phyloP scores from a whole-genome alignment of 768 basidiomycete species.

The Amanita inopinata region DNA sequence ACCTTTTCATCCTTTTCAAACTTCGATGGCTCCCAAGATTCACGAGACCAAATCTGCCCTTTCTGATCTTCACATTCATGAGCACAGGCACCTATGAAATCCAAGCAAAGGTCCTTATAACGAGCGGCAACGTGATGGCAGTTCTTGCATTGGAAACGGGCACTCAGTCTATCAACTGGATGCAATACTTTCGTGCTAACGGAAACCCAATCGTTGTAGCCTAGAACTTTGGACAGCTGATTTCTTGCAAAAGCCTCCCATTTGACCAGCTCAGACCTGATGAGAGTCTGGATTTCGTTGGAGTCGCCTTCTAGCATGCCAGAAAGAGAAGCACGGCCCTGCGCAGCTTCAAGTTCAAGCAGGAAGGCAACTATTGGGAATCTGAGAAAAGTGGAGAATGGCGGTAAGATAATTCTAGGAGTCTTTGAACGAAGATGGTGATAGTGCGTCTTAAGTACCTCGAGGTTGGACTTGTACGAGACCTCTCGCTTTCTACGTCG shows the following conservation, averaged over 20 bases:
- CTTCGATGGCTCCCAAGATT: slow-evolving; percentile 35
- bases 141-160: slow-evolving; percentile 45
- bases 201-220: slow-evolving; percentile 41
- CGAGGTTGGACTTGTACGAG: slow-evolving; percentile 19
- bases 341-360: slow-evolving; percentile 9
- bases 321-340: too few species aligned
- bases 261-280: slow-evolving; percentile 28
- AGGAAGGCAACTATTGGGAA: slow-evolving; percentile 33
- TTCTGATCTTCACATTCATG: slow-evolving; percentile 42
- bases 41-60: slow-evolving; percentile 16
- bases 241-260: slow-evolving; percentile 40
- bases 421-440: slow-evolving; percentile 31
- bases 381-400: slow-evolving; percentile 35
- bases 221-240: slow-evolving; percentile 36
- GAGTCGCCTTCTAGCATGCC: too few species aligned
- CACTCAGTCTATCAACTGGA: slow-evolving; percentile 48
- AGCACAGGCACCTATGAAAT: slow-evolving; percentile 47
- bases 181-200: slow-evolving; percentile 37
- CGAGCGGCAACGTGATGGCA: slow-evolving; percentile 29
- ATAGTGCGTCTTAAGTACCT: slow-evolving; percentile 33
- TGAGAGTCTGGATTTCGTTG: too few species aligned
- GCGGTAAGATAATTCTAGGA: slow-evolving; percentile 27
- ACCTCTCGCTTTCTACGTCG: slow-evolving; percentile 15
- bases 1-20: slow-evolving; percentile 59
- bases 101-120: slow-evolving; percentile 30